phyloP scores from a whole-genome alignment of 345 rosid species.

The Eucalyptus shirleyi region DNA sequence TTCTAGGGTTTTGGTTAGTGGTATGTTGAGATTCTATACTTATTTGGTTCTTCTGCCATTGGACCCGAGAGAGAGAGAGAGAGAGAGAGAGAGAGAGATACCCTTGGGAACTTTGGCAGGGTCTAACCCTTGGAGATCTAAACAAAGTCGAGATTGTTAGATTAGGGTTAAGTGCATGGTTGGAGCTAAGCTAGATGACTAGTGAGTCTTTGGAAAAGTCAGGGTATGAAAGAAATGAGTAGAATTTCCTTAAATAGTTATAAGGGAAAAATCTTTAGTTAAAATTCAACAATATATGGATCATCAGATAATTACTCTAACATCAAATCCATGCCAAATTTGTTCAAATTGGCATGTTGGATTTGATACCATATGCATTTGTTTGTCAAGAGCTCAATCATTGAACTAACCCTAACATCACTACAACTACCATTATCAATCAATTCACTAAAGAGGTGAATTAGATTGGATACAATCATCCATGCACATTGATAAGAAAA shows the following conservation, averaged over 20 bases:
- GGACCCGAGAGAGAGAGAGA: not conserved
- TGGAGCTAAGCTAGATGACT: not conserved
- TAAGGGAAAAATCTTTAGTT: not conserved
- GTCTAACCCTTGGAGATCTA: not conserved
- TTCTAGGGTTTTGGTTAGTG: not conserved
- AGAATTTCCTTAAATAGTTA: not conserved
- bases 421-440: not conserved
- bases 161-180: not conserved
- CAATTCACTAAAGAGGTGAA: not conserved
- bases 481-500: not conserved
- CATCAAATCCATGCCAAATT: not conserved
- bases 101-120: not conserved
- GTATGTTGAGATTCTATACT: not conserved
- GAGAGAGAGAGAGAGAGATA: not conserved
- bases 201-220: not conserved
- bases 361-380: not conserved
- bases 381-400: not conserved
- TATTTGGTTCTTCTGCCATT: not conserved
- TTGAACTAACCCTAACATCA: not conserved
- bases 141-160: not conserved
- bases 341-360: not conserved
- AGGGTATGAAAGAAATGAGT: not conserved
- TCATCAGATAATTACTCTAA: not conserved
- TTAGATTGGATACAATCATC: not conserved
- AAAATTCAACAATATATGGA: not conserved